These are phyloP conservation scores for Erysimum cheiri DNA, from an alignment of 441 rosid genomes.

Conservation along the genomic window DNA sequence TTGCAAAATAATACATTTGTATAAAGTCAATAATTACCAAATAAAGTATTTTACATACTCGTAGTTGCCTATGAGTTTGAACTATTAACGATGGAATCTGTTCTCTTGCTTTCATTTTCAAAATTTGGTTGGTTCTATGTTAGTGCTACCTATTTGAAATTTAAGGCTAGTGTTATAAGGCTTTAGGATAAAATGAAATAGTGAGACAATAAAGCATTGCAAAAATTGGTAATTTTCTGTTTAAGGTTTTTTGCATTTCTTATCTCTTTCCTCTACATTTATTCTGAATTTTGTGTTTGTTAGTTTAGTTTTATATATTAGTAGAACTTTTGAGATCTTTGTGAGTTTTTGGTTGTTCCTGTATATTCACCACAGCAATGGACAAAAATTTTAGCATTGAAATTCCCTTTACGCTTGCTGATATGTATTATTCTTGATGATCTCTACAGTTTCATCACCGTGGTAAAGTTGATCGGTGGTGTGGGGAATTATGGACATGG, in stretches of 20 bases:
- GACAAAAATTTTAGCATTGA: conserved; percentile 16
- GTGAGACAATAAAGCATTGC: conserved; percentile 2
- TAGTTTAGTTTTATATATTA: conserved; percentile 6
- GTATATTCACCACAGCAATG: conserved; percentile 20
- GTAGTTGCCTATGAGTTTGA: conserved; percentile 2
- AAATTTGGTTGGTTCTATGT: conserved; percentile 4
- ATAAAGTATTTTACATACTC: background rate
- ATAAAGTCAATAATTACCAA: background rate
- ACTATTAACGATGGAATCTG: conserved; percentile 12
- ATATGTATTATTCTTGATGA: conserved; percentile 34
- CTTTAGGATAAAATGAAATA: conserved; percentile 10
- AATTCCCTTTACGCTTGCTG: conserved; percentile 1
- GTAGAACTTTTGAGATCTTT: conserved; percentile 12
- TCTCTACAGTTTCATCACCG: conserved; percentile 62
- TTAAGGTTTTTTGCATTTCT: conserved; percentile 9
- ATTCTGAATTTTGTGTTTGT: background rate
- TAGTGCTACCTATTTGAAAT: conserved; percentile 16
- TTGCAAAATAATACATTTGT: conserved; percentile 9
- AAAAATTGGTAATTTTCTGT: conserved; percentile 6
- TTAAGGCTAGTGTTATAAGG: conserved; percentile 10
- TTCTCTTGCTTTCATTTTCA: conserved; percentile 6
- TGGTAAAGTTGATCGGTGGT: conserved; percentile 84
- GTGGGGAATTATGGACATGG: conserved; percentile 90
- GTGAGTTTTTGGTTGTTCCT: conserved; percentile 28
- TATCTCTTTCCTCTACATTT: conserved; percentile 4